phyloP scores from a whole-genome alignment of 2,329 filamentous ascomycete genomes.

The Penicillium sp. region DNA sequence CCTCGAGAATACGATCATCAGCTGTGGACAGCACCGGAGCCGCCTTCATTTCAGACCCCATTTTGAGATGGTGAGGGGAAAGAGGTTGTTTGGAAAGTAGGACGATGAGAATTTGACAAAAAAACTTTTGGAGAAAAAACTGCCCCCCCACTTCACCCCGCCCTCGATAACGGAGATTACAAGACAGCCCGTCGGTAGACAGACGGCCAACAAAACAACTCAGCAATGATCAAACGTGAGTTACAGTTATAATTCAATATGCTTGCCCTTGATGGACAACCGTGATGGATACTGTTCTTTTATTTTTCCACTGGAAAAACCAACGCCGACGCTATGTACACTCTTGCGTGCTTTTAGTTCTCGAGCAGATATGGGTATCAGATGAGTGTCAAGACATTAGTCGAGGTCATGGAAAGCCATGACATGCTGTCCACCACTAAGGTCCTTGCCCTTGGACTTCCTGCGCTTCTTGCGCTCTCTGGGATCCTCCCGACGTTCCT shows the following conservation, averaged over 20 bases:
- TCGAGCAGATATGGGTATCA: conserved; percentile 22
- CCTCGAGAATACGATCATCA: conserved; percentile 58
- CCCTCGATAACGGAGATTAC: conserved; percentile 25
- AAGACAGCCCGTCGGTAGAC: conserved; percentile 20
- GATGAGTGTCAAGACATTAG: conserved; percentile 26
- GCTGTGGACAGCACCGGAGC: conserved; percentile 62
- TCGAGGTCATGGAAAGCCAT: conserved; percentile 45
- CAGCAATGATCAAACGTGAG: not conserved
- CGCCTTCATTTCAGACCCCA: conserved; percentile 36
- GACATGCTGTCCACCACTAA: conserved; percentile 37
- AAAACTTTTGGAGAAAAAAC: conserved; percentile 17
- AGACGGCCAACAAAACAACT: conserved; percentile 5
- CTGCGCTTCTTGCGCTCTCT: conserved; percentile 49
- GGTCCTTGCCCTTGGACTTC: conserved; percentile 45
- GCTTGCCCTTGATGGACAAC: not conserved
- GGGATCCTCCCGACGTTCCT: conserved; percentile 37
- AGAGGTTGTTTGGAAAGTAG: conserved; percentile 1
- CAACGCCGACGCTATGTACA: conserved; percentile 14
- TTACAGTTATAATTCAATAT: too few relatives aligned
- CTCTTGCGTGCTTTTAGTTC: not conserved
- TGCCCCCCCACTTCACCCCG: conserved; percentile 33
- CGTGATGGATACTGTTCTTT: not conserved
- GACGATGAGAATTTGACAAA: conserved; percentile 19
- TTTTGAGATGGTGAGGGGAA: conserved; percentile 12
- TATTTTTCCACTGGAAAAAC: not conserved